Percentiles rank a stretch among this genome's conserved stretches.
Conservation (phyloP, 176 grass and related monocot genomes). For the Paspalum notatum region DNA sequence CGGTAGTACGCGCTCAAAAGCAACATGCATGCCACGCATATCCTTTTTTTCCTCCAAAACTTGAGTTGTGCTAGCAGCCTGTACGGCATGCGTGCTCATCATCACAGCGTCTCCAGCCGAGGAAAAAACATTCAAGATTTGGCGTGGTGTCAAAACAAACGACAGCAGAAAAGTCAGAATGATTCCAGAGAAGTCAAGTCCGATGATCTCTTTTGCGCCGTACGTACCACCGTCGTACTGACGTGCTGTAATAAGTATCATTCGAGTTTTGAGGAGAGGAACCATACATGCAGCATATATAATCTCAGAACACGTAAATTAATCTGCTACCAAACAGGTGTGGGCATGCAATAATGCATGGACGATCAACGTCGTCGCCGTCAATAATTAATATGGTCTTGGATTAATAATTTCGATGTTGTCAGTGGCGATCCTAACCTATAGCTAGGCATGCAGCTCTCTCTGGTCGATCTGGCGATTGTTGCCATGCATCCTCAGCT, state of each 20-base stretch:
- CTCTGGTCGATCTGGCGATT: no score
- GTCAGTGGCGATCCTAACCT: constrained; percentile 23
- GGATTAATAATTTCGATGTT: not conserved
- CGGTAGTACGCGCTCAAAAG: not conserved
- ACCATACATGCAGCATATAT: not conserved
- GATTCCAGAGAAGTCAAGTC: not conserved
- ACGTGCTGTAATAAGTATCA: constrained; percentile 4
- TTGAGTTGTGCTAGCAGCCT: not conserved
- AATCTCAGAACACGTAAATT: not conserved
- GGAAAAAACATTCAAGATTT: not conserved
- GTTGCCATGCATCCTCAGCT: no score
- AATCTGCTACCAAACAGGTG: not conserved
- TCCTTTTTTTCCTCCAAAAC: no score
- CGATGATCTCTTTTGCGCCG: not conserved
- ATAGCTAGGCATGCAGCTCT: no score
- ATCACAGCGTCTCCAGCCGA: no score
- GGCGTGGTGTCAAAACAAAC: not conserved
- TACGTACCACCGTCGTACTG: not conserved
- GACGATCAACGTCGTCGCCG: not conserved
- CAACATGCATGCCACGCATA: no score
- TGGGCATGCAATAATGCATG: not conserved
- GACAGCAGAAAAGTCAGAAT: not conserved
- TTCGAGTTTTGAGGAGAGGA: constrained; percentile 9
- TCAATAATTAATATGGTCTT: constrained; percentile 27
- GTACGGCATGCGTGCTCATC: no score